Percentiles rank a stretch among this genome's conserved stretches.
phyloP scores from a whole-genome alignment of 2,329 filamentous ascomycete genomes.

The Colletotrichum lini region DNA sequence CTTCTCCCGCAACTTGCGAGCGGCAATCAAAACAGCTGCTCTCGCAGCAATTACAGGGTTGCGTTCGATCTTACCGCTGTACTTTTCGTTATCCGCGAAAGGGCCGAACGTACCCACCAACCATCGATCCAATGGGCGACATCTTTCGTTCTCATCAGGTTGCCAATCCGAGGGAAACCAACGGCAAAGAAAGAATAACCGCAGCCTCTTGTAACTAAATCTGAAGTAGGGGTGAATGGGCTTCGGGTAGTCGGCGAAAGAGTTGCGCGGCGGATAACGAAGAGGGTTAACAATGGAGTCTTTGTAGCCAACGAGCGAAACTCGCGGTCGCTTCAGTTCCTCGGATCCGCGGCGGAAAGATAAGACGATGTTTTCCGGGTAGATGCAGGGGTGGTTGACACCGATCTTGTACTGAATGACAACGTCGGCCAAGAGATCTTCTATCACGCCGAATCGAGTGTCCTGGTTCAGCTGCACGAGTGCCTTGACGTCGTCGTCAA shows the following conservation, averaged over 20 bases:
- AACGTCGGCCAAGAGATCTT: background rate
- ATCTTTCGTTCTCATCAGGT: background rate
- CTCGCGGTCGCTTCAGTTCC: constrained; percentile 39
- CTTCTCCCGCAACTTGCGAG: background rate
- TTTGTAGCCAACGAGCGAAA: constrained; percentile 51
- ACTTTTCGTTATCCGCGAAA: background rate
- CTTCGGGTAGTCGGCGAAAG: background rate
- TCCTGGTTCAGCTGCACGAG: background rate
- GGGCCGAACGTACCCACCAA: background rate
- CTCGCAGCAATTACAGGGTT: background rate
- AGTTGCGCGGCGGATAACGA: constrained; percentile 67
- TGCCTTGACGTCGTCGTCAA: background rate
- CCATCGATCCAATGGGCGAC: background rate
- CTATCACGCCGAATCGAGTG: background rate
- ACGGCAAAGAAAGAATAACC: background rate
- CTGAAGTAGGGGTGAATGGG: background rate
- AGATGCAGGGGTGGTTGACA: background rate
- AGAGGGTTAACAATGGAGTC: constrained; percentile 66
- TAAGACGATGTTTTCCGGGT: background rate
- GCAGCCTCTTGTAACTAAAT: background rate
- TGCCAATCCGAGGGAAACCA: background rate
- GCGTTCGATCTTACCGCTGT: accelerated
- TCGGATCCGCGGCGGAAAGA: background rate
- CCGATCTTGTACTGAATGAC: background rate
- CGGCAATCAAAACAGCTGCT: background rate